A percentile compares a stretch with the other conserved stretches of the same genome.
phyloP scores from a whole-genome alignment of 2,329 filamentous ascomycete species.

The Pestalotiopsis sp. region DNA sequence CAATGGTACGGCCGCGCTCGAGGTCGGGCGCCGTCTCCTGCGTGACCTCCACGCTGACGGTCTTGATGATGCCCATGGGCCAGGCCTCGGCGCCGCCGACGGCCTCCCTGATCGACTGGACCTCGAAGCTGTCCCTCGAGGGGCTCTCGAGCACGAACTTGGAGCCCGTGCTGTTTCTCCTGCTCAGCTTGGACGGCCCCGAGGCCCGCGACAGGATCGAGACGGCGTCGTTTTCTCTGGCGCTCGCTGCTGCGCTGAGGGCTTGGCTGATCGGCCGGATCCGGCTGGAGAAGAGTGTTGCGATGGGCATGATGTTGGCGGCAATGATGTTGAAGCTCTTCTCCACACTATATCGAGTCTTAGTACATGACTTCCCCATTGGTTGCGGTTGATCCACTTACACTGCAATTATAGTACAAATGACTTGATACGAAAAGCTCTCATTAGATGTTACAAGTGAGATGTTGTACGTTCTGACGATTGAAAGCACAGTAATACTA shows the following conservation, averaged over 20 bases:
- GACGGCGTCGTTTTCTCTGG: constrained; percentile 17
- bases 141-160: constrained; percentile 29
- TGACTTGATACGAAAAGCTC: constrained; percentile 31
- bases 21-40: constrained; percentile 33
- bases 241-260: constrained; percentile 19
- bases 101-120: constrained; percentile 13
- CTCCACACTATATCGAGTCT: constrained; percentile 28
- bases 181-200: constrained; percentile 17
- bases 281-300: constrained; percentile 30
- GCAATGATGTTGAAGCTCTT: constrained; percentile 40
- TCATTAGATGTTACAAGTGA: constrained; percentile 29
- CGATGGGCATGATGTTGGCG: constrained; percentile 38
- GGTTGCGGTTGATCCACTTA: constrained; percentile 16
- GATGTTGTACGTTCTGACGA: constrained; percentile 37
- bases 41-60: constrained; percentile 38
- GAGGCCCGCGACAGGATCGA: constrained; percentile 25
- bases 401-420: constrained; percentile 36
- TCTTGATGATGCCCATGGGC: constrained; percentile 40
- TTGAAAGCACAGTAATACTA: constrained; percentile 34
- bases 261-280: constrained; percentile 23
- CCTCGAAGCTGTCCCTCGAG: constrained; percentile 21
- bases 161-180: constrained; percentile 24
- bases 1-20: constrained; percentile 17
- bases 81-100: constrained; percentile 21
- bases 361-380: background rate